Conservation (phyloP, 371 early-diverging fungal genomes). For the Nematocida ironsii region DNA sequence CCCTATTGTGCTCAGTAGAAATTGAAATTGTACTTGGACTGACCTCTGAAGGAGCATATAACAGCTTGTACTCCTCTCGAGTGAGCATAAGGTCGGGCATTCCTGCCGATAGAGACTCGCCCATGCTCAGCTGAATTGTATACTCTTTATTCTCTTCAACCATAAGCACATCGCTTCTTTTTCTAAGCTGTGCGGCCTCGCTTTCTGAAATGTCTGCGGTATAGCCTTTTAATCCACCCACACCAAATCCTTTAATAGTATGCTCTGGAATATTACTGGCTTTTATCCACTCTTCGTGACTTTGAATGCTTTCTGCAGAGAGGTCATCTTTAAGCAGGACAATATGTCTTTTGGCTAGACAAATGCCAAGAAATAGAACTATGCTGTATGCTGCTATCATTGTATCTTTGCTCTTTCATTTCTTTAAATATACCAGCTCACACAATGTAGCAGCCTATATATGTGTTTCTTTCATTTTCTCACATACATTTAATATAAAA, state of each 20-base stretch:
- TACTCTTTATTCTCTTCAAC: slow-evolving; percentile 53
- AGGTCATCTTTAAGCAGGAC: slow-evolving; percentile 40
- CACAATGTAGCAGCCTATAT: slow-evolving; percentile 8
- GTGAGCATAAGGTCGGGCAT: not conserved
- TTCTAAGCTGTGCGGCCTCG: not conserved
- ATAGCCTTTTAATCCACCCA: slow-evolving; percentile 35
- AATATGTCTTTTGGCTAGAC: slow-evolving; percentile 26
- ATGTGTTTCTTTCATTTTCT: too few relatives aligned
- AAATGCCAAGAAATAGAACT: slow-evolving; percentile 13
- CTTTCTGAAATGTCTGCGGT: slow-evolving; percentile 7
- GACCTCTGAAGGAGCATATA: not conserved
- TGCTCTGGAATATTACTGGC: not conserved
- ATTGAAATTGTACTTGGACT: not conserved
- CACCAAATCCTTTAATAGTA: slow-evolving; percentile 27
- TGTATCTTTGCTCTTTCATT: not conserved
- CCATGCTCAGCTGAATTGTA: slow-evolving; percentile 23
- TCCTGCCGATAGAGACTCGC: not conserved
- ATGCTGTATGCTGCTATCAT: not conserved
- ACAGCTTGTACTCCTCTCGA: not conserved
- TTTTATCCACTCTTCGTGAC: slow-evolving; percentile 37
- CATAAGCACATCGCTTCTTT: slow-evolving; percentile 26
- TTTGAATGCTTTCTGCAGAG: not conserved
- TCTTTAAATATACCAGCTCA: slow-evolving; percentile 9
- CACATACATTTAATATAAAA: too few relatives aligned
- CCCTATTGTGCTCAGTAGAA: not conserved